Evolutionary conservation across 495 filamentous ascomycete genomes (phyloP).

Genomic region (Xylaria telfairii): DNA sequence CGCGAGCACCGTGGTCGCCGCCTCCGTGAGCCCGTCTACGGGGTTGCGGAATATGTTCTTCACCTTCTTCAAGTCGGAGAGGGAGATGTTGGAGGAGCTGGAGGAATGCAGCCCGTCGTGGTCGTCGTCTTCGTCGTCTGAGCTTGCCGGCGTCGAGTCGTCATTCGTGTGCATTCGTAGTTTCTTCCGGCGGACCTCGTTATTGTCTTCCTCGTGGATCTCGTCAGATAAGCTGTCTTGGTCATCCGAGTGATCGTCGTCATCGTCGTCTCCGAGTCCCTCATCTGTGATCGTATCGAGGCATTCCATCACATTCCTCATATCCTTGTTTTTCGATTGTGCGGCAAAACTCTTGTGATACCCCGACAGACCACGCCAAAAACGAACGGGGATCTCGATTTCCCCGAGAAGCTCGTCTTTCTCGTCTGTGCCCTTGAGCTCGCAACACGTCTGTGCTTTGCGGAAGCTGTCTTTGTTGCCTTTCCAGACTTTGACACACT

Average conservation of each 20-base stretch:
- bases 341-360: slow-evolving; percentile 59
- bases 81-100: slow-evolving; percentile 35
- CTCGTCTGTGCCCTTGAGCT: slow-evolving; percentile 47
- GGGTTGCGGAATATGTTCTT: slow-evolving; percentile 45
- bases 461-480: slow-evolving; percentile 54
- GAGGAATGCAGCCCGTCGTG: slow-evolving; percentile 30
- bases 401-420: slow-evolving; percentile 59
- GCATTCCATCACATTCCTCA: slow-evolving; percentile 67
- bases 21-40: slow-evolving; percentile 34
- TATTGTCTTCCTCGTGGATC: slow-evolving; percentile 33
- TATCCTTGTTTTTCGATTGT: slow-evolving; percentile 51
- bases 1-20: slow-evolving; percentile 33
- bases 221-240: slow-evolving; percentile 35
- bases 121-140: slow-evolving; percentile 33
- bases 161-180: slow-evolving; percentile 45
- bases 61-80: slow-evolving; percentile 36
- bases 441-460: slow-evolving; percentile 45
- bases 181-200: slow-evolving; percentile 36
- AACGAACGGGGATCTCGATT: slow-evolving; percentile 58
- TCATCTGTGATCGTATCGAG: slow-evolving; percentile 64
- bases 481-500: slow-evolving; percentile 63
- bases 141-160: slow-evolving; percentile 35
- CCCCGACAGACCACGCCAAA: slow-evolving; percentile 64
- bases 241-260: slow-evolving; percentile 38
- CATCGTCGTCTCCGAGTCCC: slow-evolving; percentile 47